These are phyloP conservation scores for Graphilbum fragrans DNA, from an alignment of 2,329 filamentous ascomycete species.

Conservation along the genomic window DNA sequence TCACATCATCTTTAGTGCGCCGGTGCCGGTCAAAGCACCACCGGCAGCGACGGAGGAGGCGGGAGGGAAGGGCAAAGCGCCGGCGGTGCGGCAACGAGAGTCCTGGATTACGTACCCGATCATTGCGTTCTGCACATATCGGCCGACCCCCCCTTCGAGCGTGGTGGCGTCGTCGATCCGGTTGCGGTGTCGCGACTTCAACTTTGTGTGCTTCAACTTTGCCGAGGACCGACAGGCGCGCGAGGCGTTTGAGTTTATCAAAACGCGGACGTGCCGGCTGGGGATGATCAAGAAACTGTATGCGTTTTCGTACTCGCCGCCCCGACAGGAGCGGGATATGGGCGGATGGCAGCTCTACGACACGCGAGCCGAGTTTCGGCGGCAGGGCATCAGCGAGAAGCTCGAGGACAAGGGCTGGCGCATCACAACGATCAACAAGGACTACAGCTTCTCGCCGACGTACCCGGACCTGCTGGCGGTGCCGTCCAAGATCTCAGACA, in stretches of 20 bases:
- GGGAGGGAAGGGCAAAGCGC: conserved; percentile 10
- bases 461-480: conserved; percentile 81
- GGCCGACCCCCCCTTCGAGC: conserved; percentile 58
- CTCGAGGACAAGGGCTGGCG: conserved; percentile 73
- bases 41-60: background rate
- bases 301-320: conserved; percentile 75
- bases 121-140: conserved; percentile 67
- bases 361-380: conserved; percentile 69
- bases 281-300: conserved; percentile 80
- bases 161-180: conserved; percentile 71
- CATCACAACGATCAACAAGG: conserved; percentile 76
- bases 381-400: conserved; percentile 79
- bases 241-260: conserved; percentile 81
- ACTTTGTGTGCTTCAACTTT: conserved; percentile 86
- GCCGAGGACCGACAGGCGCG: conserved; percentile 59
- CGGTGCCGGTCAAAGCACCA: conserved; percentile 15
- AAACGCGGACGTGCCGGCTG: conserved; percentile 66
- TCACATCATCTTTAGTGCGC: conserved; percentile 44
- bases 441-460: conserved; percentile 85
- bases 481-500: conserved; percentile 86
- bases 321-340: conserved; percentile 58
- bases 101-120: conserved; percentile 94
- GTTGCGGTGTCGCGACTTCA: conserved; percentile 85
- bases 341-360: conserved; percentile 82
- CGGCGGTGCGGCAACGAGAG: conserved; percentile 36